A percentile compares a stretch with the other conserved stretches of the same genome.
Evolutionary conservation across 257 asterid species (phyloP).

Genomic region (Cruciata laevipes): DNA sequence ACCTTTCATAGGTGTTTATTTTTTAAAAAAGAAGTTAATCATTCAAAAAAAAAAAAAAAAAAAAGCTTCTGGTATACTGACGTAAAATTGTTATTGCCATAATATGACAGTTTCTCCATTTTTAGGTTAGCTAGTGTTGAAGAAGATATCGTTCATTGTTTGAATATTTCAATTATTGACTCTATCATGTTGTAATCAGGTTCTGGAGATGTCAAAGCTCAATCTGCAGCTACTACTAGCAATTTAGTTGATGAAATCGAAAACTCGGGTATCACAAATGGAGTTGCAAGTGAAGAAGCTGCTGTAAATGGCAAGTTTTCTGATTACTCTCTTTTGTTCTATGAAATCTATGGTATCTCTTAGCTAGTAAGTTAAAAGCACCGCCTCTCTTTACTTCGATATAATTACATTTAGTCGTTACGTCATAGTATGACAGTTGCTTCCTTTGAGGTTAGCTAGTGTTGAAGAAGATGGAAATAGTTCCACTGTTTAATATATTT

Average conservation of each 20-base stretch:
- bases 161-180: background rate
- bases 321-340: conserved; percentile 3
- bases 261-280: conserved; percentile 18
- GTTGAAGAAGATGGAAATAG: background rate
- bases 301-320: conserved; percentile 35
- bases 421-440: background rate
- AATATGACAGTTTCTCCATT: background rate
- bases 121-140: background rate
- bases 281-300: conserved; percentile 16
- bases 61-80: background rate
- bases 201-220: conserved; percentile 1
- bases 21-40: too few species aligned
- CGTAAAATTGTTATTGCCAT: background rate
- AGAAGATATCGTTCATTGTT: conserved; percentile 1
- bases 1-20: too few species aligned
- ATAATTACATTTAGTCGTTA: background rate
- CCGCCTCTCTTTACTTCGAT: background rate
- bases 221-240: background rate
- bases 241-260: conserved; percentile 1
- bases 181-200: conserved; percentile 5
- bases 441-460: background rate
- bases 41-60: too few species aligned
- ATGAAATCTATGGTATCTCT: background rate
- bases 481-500: conserved; percentile 3
- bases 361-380: too few species aligned